A percentile compares a stretch with the other conserved stretches of the same genome.
Conservation (phyloP, 2,329 filamentous ascomycete species). For the Ramichloridium luteum region DNA sequence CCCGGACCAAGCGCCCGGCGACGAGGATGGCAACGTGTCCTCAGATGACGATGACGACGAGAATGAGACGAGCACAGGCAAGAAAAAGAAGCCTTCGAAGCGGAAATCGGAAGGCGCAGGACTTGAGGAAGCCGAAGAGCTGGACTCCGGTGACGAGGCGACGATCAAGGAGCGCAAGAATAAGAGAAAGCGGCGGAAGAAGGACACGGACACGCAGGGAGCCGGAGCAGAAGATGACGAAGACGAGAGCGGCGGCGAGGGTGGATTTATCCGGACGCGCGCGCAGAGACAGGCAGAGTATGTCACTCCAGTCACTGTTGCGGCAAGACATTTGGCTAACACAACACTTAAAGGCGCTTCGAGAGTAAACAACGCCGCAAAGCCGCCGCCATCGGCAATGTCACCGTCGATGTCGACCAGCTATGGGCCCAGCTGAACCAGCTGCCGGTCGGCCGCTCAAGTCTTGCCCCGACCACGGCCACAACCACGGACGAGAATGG, state of each 20-base stretch:
- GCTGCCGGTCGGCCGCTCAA: conserved; percentile 19
- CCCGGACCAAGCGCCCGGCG: conserved; percentile 23
- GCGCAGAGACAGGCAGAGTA: conserved; percentile 40
- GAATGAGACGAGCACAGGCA: conserved; percentile 13
- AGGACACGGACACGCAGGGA: conserved; percentile 15
- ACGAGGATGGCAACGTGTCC: conserved; percentile 21
- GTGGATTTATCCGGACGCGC: conserved; percentile 42
- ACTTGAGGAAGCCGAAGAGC: conserved; percentile 26
- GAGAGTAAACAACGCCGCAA: too few species aligned
- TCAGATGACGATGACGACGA: conserved; percentile 26
- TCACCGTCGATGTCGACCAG: conserved; percentile 44
- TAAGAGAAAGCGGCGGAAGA: conserved; percentile 28
- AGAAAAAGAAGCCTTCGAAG: conserved; percentile 29
- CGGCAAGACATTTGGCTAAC: too few species aligned
- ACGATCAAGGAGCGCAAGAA: conserved; percentile 39
- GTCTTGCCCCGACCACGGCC: conserved; percentile 8
- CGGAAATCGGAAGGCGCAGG: conserved; percentile 21
- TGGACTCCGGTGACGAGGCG: conserved; percentile 45
- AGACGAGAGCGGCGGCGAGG: conserved; percentile 32
- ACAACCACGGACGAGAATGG: conserved; percentile 8
- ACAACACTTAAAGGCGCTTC: too few species aligned
- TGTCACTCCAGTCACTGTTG: too few species aligned
- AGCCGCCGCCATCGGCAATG: conserved; percentile 30
- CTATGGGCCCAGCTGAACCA: conserved; percentile 42
- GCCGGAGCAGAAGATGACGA: conserved; percentile 14